Evolutionary conservation across 371 early-diverging fungal species (phyloP).

Genomic region (Apophysomyces elegans): DNA sequence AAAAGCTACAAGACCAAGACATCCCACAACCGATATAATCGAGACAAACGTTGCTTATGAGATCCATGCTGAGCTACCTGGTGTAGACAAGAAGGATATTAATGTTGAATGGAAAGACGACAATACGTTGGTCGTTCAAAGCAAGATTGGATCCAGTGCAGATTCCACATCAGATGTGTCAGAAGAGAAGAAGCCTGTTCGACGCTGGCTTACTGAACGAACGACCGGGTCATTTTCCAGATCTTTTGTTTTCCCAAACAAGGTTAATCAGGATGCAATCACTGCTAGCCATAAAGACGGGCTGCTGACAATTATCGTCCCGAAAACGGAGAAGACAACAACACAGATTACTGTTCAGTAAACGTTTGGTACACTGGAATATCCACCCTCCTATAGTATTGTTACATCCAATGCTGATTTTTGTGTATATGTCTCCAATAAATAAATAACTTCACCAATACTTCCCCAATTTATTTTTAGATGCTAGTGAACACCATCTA

Average conservation of each 20-base stretch:
- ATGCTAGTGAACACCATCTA: no score
- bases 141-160: slow-evolving; percentile 19
- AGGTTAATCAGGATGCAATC: slow-evolving; percentile 33
- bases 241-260: slow-evolving; percentile 36
- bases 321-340: slow-evolving; percentile 25
- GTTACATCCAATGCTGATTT: no score
- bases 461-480: no score
- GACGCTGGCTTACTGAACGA: slow-evolving; percentile 44
- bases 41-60: slow-evolving; percentile 33
- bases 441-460: no score
- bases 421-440: no score
- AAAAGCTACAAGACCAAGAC: slow-evolving; percentile 7
- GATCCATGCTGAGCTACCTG: slow-evolving; percentile 44
- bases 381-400: no score
- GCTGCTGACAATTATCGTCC: slow-evolving; percentile 33
- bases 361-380: not conserved
- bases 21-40: slow-evolving; percentile 35
- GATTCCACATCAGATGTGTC: not conserved
- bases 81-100: slow-evolving; percentile 40
- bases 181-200: not conserved
- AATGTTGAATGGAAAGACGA: slow-evolving; percentile 36
- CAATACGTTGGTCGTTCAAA: slow-evolving; percentile 31
- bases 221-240: slow-evolving; percentile 38
- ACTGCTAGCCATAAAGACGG: slow-evolving; percentile 47
- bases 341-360: slow-evolving; percentile 3